Evolutionary conservation across 495 filamentous ascomycete species (phyloP), one percentile per base, ranked within the genome.

Genomic region (Tetracladium marchalianum): DNA sequence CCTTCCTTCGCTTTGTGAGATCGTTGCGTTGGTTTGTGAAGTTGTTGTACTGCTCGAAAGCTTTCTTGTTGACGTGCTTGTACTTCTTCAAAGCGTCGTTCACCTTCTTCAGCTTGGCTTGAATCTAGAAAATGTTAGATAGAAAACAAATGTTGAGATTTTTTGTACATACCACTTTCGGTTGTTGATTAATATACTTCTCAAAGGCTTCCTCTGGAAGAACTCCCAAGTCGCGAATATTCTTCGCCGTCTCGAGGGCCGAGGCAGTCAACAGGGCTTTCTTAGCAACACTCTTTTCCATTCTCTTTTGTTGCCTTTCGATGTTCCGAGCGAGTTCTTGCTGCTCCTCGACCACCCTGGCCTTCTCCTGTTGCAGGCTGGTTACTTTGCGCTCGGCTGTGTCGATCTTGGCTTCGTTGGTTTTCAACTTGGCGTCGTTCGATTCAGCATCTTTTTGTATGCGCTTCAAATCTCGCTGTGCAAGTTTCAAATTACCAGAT

Each of bases 21-120:
- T 77, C 80, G 39, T 94, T 87, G 5, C 90, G 82, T 62, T 96
- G 87, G 45, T 80, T 84, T 15, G 90, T 96, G 65, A 97, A 97
- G 64, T 80, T 93, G 66, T 88, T 90, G 72, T 96, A 97, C 63
- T 99, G 92, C 63, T 99, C 93, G 52, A 96, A 94, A 0, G 92
- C 92, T 63, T 99, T 99, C 68, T 97, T 99, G 75, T 99, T 99
- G 59, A 99, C 87, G 56, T 95, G 86, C 31, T 84, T 84, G 69
- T 90, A 97, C 60, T 96, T 95, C 66, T 97, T 97, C 36, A 99
- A 72, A 0, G 82, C 77, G 48, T 95, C 87, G 56, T 95, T 95
- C 62, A 90, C 86, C 61, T 92, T 95, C 64, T 92, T 84, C 7
- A 98, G 78, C 17, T 82, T 82, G 54, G 82, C 81, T n/a, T 87